phyloP scores from a whole-genome alignment of 1,284 basidiomycete species.

The Meripilus lineatus region DNA sequence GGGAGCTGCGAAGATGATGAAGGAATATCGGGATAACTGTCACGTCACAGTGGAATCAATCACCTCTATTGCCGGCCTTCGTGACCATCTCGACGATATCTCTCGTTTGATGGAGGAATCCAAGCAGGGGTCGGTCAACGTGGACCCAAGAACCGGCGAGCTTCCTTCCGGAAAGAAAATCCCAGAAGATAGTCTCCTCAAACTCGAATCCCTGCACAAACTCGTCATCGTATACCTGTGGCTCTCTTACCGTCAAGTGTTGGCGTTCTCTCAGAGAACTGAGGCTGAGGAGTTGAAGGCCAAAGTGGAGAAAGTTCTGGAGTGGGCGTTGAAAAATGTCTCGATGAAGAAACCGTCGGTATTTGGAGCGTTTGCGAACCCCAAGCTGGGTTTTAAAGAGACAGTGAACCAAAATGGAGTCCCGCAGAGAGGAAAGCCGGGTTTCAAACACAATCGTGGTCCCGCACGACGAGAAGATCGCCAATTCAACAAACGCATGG shows the following conservation, averaged over 20 bases:
- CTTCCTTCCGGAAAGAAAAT: no score
- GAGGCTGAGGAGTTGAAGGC: conserved; percentile 53
- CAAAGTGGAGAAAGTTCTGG: conserved; percentile 67
- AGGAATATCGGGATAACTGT: conserved; percentile 17
- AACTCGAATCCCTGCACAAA: conserved; percentile 83
- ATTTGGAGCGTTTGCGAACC: not conserved
- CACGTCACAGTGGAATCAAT: conserved; percentile 22
- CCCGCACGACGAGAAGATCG: no score
- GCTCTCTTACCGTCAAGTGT: conserved; percentile 75
- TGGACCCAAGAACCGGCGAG: no score
- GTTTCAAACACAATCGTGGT: not conserved
- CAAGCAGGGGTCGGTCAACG: conserved; percentile 1
- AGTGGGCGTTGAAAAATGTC: conserved; percentile 51
- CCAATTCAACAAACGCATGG: no score
- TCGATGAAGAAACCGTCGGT: conserved; percentile 16
- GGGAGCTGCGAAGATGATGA: conserved; percentile 21
- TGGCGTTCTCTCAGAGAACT: conserved; percentile 63
- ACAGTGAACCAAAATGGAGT: not conserved
- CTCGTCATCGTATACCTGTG: conserved; percentile 84
- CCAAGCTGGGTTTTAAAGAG: not conserved
- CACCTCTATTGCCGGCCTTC: conserved; percentile 13
- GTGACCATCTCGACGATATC: conserved; percentile 13
- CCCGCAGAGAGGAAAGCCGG: not conserved
- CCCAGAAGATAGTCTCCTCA: conserved; percentile 27
- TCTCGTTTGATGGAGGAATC: conserved; percentile 1